Percentiles rank a stretch among this genome's conserved stretches.
Evolutionary conservation across 2,329 filamentous ascomycete genomes (phyloP).

Genomic region (Microsporum audouinii): DNA sequence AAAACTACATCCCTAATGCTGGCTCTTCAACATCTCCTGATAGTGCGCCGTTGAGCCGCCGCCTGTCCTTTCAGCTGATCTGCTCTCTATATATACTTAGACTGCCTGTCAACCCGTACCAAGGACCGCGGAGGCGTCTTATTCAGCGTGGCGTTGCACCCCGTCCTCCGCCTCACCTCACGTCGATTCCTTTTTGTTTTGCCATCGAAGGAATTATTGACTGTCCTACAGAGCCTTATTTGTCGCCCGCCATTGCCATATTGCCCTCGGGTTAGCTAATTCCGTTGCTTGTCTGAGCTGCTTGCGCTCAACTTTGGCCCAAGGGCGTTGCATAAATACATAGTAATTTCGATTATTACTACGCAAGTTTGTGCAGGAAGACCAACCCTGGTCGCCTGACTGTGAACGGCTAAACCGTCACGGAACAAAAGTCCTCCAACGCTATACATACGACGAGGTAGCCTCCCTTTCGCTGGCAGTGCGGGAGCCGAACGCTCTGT

Average conservation of each 20-base stretch:
- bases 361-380: background rate
- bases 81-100: background rate
- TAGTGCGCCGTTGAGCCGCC: background rate
- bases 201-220: background rate
- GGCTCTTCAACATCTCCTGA: background rate
- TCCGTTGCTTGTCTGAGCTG: background rate
- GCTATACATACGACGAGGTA: background rate
- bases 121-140: background rate
- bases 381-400: background rate
- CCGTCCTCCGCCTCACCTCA: background rate
- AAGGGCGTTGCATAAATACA: background rate
- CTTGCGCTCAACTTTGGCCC: background rate
- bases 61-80: background rate
- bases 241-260: background rate
- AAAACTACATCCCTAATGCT: background rate
- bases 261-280: too few relatives aligned
- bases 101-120: background rate
- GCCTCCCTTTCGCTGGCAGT: background rate
- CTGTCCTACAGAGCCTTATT: background rate
- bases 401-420: background rate
- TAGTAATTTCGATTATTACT: background rate
- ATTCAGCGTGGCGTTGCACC: background rate
- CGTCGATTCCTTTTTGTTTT: background rate
- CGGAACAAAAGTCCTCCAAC: background rate
- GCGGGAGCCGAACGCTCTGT: background rate